These are phyloP conservation scores for Diplodia scrobiculata DNA, from an alignment of 2,329 filamentous ascomycete genomes.

Conservation along the genomic window DNA sequence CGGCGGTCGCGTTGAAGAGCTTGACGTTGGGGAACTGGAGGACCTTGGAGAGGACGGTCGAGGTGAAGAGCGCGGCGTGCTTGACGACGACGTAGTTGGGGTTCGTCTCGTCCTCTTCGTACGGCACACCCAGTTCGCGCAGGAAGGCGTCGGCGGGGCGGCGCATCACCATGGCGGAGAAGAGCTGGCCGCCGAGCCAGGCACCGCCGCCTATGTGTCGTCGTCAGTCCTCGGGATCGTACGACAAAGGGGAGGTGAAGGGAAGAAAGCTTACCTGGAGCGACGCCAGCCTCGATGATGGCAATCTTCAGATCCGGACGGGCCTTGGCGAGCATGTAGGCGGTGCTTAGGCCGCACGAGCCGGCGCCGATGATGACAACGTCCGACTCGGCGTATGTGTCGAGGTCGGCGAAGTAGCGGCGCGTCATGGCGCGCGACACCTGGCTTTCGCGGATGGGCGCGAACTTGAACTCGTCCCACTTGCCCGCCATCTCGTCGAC, in stretches of 20 bases:
- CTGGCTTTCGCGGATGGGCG: constrained; percentile 85
- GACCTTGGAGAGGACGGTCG: constrained; percentile 80
- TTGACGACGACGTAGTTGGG: constrained; percentile 78
- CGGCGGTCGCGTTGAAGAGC: constrained; percentile 91
- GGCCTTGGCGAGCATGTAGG: constrained; percentile 79
- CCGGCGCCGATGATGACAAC: constrained; percentile 91
- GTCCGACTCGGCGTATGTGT: constrained; percentile 87
- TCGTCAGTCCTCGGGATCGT: not conserved
- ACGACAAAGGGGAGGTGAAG: not conserved
- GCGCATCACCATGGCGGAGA: constrained; percentile 93
- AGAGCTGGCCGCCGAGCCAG: constrained; percentile 92
- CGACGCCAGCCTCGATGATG: constrained; percentile 84
- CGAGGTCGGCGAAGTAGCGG: constrained; percentile 88
- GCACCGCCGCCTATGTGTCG: constrained; percentile 69
- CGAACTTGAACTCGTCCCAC: constrained; percentile 81
- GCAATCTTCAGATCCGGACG: constrained; percentile 90
- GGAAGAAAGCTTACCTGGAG: constrained; percentile 57
- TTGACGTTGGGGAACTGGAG: constrained; percentile 87
- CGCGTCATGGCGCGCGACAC: constrained; percentile 92
- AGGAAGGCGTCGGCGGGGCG: constrained; percentile 88
- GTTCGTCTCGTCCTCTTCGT: constrained; percentile 76
- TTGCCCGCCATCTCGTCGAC: constrained; percentile 69
- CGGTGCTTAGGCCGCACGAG: constrained; percentile 81
- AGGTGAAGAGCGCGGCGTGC: constrained; percentile 90
- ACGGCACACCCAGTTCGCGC: constrained; percentile 76